These are phyloP conservation scores for Calonectria hawksworthii DNA, from an alignment of 2,329 filamentous ascomycete genomes.

Conservation along the genomic window DNA sequence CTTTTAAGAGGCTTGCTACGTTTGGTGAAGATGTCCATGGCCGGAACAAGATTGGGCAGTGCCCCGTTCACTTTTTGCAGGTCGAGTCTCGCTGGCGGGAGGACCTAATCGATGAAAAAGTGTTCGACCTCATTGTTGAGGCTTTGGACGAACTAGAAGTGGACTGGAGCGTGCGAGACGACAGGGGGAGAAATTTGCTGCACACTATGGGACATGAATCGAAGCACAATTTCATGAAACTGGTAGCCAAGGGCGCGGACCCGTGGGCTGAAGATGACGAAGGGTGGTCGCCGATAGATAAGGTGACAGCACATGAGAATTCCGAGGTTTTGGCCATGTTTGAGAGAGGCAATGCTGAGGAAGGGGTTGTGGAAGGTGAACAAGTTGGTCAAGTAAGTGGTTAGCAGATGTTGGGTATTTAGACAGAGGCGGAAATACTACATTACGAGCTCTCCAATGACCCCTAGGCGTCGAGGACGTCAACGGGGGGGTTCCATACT, in stretches of 20 bases:
- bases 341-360: background rate
- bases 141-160: background rate
- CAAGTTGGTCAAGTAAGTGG: background rate
- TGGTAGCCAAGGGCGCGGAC: background rate
- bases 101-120: background rate
- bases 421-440: background rate
- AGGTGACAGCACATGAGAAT: background rate
- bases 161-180: background rate
- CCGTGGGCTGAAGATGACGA: background rate
- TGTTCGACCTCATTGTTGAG: background rate
- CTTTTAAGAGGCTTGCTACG: background rate
- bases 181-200: background rate
- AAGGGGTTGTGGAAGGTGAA: background rate
- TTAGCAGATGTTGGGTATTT: background rate
- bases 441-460: background rate
- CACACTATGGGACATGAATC: background rate
- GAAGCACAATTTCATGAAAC: background rate
- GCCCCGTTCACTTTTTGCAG: background rate
- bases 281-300: background rate
- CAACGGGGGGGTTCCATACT: background rate
- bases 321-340: background rate
- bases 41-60: background rate
- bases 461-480: background rate
- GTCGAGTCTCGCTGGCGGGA: fast-evolving
- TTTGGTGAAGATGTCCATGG: background rate